Evolutionary conservation across 2,329 filamentous ascomycete species (phyloP).

Genomic region (Scedosporium minutisporum): DNA sequence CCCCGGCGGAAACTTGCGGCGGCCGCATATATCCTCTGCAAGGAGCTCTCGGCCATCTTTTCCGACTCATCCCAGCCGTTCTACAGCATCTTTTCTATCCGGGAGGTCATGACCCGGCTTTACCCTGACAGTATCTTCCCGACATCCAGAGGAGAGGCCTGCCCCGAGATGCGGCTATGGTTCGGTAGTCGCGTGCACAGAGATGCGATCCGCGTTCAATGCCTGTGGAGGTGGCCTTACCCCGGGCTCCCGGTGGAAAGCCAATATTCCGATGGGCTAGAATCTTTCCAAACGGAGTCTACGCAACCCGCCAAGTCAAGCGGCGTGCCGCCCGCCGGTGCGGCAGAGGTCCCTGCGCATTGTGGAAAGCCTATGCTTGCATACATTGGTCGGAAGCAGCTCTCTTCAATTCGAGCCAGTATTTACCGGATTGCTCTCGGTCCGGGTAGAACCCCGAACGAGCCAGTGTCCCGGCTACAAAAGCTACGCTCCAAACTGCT

Average conservation of each 20-base stretch:
- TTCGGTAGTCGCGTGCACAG: slow-evolving; percentile 37
- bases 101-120: slow-evolving; percentile 32
- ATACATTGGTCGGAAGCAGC: slow-evolving; percentile 38
- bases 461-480: slow-evolving; percentile 38
- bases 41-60: slow-evolving; percentile 33
- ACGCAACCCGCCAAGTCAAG: slow-evolving; percentile 23
- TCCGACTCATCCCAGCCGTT: slow-evolving; percentile 22
- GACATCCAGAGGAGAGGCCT: slow-evolving; percentile 14
- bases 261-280: background rate
- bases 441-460: slow-evolving; percentile 31
- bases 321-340: slow-evolving; percentile 8
- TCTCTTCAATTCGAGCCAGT: slow-evolving; percentile 34
- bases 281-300: slow-evolving; percentile 26
- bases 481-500: slow-evolving; percentile 35
- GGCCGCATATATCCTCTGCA: slow-evolving; percentile 29
- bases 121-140: slow-evolving; percentile 27
- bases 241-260: slow-evolving; percentile 7
- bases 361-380: slow-evolving; percentile 21
- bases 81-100: slow-evolving; percentile 30
- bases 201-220: slow-evolving; percentile 35
- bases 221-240: slow-evolving; percentile 37
- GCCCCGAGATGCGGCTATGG: slow-evolving; percentile 36
- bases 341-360: background rate
- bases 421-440: slow-evolving; percentile 35
- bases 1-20: slow-evolving; percentile 11